These are phyloP conservation scores for Neonectria hederae DNA, from an alignment of 2,329 filamentous ascomycete genomes.

Conservation along the genomic window DNA sequence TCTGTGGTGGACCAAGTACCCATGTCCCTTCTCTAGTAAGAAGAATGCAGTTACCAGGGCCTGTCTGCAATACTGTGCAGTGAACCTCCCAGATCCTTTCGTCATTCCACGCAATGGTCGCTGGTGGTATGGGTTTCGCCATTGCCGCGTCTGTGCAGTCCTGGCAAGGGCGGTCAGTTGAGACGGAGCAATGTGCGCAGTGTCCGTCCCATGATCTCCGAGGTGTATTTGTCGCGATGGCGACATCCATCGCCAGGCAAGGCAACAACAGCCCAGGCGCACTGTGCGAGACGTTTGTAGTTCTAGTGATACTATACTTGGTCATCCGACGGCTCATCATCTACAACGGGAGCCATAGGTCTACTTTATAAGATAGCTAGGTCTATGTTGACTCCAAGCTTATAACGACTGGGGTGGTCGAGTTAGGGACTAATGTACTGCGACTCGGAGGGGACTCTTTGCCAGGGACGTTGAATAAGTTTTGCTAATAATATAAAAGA, in stretches of 20 bases:
- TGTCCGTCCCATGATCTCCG: slow-evolving; percentile 5
- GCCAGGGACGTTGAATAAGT: too few relatives aligned
- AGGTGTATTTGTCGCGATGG: slow-evolving; percentile 14
- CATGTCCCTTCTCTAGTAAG: slow-evolving; percentile 20
- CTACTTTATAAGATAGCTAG: too few relatives aligned
- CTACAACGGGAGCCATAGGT: too few relatives aligned
- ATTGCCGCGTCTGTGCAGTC: not conserved
- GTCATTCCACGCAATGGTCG: slow-evolving; percentile 9
- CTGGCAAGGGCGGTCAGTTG: slow-evolving; percentile 7
- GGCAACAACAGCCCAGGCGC: not conserved
- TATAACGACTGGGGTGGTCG: too few relatives aligned
- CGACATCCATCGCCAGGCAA: too few relatives aligned
- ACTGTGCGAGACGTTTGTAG: not conserved
- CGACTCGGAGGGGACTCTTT: too few relatives aligned
- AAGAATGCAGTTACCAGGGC: slow-evolving; percentile 24
- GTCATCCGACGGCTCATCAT: too few relatives aligned
- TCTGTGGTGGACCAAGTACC: slow-evolving; percentile 25
- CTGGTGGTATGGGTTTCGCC: slow-evolving; percentile 4
- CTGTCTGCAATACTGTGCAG: slow-evolving; percentile 20
- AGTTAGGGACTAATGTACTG: not conserved
- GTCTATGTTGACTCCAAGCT: too few relatives aligned
- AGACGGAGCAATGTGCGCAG: slow-evolving; percentile 12
- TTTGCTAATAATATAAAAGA: too few relatives aligned
- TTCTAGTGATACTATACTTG: not conserved
- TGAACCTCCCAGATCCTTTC: not conserved